phyloP scores from a whole-genome alignment of 2,329 filamentous ascomycete genomes.

The Tolypocladium endophyticum region DNA sequence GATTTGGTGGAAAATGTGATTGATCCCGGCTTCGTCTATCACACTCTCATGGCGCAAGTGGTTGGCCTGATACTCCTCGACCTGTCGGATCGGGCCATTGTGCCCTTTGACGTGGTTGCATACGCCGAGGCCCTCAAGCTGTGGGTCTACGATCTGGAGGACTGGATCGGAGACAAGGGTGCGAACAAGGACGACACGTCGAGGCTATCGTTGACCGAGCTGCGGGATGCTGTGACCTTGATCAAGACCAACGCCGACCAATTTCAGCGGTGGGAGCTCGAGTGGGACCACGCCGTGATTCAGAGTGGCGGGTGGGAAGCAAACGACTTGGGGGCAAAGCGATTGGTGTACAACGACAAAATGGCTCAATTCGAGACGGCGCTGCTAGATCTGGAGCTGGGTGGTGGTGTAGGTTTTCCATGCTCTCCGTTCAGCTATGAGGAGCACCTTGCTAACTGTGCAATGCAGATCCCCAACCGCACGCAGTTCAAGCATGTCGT shows the following conservation, averaged over 20 bases:
- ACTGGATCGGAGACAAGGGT: constrained; percentile 50
- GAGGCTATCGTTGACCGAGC: constrained; percentile 18
- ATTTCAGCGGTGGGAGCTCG: constrained; percentile 67
- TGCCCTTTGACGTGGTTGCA: constrained; percentile 69
- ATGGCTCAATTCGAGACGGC: constrained; percentile 76
- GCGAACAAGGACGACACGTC: constrained; percentile 17
- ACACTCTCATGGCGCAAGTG: constrained; percentile 67
- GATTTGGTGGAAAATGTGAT: constrained; percentile 73
- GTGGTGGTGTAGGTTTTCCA: constrained; percentile 57
- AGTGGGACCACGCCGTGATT: constrained; percentile 66
- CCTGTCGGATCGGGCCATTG: constrained; percentile 65
- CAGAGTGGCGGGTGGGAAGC: constrained; percentile 68
- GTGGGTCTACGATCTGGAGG: constrained; percentile 57
- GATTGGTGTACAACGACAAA: constrained; percentile 68
- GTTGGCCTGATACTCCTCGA: constrained; percentile 78
- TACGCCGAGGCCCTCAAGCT: constrained; percentile 57
- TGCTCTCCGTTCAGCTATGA: neutral
- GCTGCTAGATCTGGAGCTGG: constrained; percentile 63
- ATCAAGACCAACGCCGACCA: constrained; percentile 39
- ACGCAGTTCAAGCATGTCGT: constrained; percentile 92
- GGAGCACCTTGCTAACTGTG: constrained; percentile 3
- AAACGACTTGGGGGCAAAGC: constrained; percentile 51
- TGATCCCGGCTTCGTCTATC: constrained; percentile 76
- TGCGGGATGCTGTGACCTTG: constrained; percentile 45
- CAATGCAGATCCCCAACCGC: constrained; percentile 61